Evolutionary conservation across 116 monocot species (phyloP), one percentile per base, ranked within the genome.

Genomic region (Cymodocea nodosa): DNA sequence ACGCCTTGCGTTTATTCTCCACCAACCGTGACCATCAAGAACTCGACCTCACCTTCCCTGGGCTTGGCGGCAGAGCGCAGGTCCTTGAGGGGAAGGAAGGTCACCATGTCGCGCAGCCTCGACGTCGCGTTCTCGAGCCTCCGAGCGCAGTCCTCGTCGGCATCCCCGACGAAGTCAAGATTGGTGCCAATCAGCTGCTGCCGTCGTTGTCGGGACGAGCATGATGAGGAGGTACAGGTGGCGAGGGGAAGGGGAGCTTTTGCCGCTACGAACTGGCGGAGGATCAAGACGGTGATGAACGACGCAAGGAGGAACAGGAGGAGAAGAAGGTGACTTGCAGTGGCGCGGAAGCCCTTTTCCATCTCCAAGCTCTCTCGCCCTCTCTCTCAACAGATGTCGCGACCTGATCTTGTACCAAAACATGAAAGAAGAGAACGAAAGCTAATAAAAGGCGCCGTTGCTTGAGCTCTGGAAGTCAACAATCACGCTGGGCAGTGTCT

Each of bases 81-180:
- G 81, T 85, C 83, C 60, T 82, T 87, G 8, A 85, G 77, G 30
- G 92, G 92, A 50, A 78, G 81, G 76, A 87, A 92, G 17, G 72
- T 65, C 65, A 76, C 34, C 10, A 68, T 66, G 23, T 68, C 53
- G 51, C 73, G 75, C 11, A 78, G 75, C 23, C 70, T 62, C 20
- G 66, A 65, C 23, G 65, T 50, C 16, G 59, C 6, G 13, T 59
- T 17, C 35, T 68, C 62, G 52, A 78, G 63, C 51, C 50, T 63
- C 14, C 11, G 48, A 37, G 25, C 19, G 55, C 19, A 44, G 7
- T 56, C 61, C 14, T 18, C 57, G 24, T 0, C 25, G 25, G n/a
- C n/a, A n/a, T n/a, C n/a, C n/a, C 37, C 34, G 23, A 5, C 19
- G 39, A 39, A 39, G 9, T 39, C 39, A 19, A n/a, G n/a, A n/a